Base-by-base conservation (phyloP, 495 filamentous ascomycete genomes). In the Letharia lupina region DNA sequence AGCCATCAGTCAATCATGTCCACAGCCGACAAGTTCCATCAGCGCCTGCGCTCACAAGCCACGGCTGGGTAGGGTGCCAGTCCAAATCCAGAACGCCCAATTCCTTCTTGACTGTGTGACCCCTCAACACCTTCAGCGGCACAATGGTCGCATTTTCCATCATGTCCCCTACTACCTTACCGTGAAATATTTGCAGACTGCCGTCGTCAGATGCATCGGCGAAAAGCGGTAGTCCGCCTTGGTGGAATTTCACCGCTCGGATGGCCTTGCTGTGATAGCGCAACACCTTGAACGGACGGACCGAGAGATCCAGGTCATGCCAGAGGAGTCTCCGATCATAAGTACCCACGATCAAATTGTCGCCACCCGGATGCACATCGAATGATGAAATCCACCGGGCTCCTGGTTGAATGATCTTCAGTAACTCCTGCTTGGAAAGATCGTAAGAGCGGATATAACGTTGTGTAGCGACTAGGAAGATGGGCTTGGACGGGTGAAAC, bases 141-240 rank as follows among this genome's bases (percentile, higher is more conserved):
- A 98, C 94, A 71, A 98, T 96, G 50, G 86, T 91, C 33, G 94
- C 91, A 75, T 96, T 96, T 80, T 95, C 91, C 81, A 98, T 88
- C 78, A 96, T 80, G 74, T 98, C 94, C 65, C 85, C 89, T 42
- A 93, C 91, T 42, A 98, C 93, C 76, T 89, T 94, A 63, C 92
- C 94, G 76, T 98, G 94, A 81, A 97, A 97, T 44, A 98, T 88
- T 78, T 98, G 95, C 66, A 98, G 73, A 39, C 85, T 90, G 35
- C 94, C 94, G 76, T 98, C 94, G 73, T 98, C 94, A 75, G 87
- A 91, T 56, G 90, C 91, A 69, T 96, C 92, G 8, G 90, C 93
- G 72, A 98, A 97, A 39, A 98, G 82, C 39, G 94, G 95, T 66
- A 93, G 82, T 1, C 86, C 87, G 65, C 89, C 86, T 61, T 84